Base-by-base conservation (phyloP, 768 basidiomycete species). In the Auriculariales sp. region DNA sequence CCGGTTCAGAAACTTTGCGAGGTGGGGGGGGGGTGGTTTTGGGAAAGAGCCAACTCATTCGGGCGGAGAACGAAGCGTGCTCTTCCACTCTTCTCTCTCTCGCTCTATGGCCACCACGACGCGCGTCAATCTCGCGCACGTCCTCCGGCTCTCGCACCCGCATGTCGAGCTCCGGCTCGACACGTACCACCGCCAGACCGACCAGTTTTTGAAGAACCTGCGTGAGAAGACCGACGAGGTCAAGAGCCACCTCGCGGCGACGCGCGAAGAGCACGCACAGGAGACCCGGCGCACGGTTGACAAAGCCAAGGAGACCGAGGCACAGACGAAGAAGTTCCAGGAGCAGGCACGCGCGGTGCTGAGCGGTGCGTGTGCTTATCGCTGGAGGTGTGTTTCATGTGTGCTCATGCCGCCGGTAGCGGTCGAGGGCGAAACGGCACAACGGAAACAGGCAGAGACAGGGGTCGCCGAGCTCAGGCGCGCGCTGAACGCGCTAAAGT, bases 271-370 rank as follows among this genome's bases (percentile, higher is more conserved):
- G 15, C 81, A 89, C 57, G 67, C 67, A 2, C 61, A 71, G 1
- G 78, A 80, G 60, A 78, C 75, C 64, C 83, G 82, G 59, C 73
- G 72, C 52, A 53, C 79, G 0, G 52, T 65, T 6, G 89, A 90
- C 46, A 78, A 75, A 59, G 75, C 66, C 7, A 71, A 78, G 36
- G 69, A 74, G 6, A 69, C 78, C 0, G 83, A 91, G 60, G 57
- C 68, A 0, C 82, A 89, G 62, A 90, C 75, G 2, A 79, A 77
- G 49, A 69, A 79, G 36, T 89, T 84, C 65, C 85, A 89, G 56
- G 60, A 84, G 47, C 74, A 71, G 57, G 90, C 92, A 64, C 81
- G 88, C 28, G 81, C 86, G 47, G 71, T 93, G 49, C 71, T 88
- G 2, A 74, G 77, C 50, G 75, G 89, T 90, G 61, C n/a, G 76